A percentile compares a stretch with the other conserved stretches of the same genome.
phyloP scores from a whole-genome alignment of 345 rosid genomes.

The Ceriops tagal region DNA sequence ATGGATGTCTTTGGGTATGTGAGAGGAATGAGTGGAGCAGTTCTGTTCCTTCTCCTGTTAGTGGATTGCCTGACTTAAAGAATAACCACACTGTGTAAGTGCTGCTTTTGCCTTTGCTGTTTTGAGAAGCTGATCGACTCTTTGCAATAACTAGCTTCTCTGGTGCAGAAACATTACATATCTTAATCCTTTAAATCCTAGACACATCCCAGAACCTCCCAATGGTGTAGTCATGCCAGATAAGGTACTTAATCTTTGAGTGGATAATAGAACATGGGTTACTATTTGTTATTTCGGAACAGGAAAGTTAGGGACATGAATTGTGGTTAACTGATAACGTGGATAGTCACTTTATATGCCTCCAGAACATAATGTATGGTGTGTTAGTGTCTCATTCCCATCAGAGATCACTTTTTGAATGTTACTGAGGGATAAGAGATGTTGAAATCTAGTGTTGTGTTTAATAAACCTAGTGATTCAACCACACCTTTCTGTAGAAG shows the following conservation, averaged over 20 bases:
- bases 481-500: neutral
- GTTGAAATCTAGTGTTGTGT: no score
- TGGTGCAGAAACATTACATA: conserved; percentile 65
- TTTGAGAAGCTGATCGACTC: conserved; percentile 12
- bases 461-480: no score
- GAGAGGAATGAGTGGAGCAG: conserved; percentile 52
- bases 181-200: conserved; percentile 48
- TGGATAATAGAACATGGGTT: conserved; percentile 2
- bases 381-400: no score
- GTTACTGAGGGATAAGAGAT: no score
- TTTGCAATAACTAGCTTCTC: conserved; percentile 11
- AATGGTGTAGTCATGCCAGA: conserved; percentile 60
- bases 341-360: neutral
- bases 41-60: conserved; percentile 57
- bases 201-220: conserved; percentile 76
- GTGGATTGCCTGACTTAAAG: conserved; percentile 58
- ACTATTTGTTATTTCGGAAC: neutral
- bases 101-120: conserved; percentile 17
- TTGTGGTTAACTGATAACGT: neutral
- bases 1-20: conserved; percentile 69
- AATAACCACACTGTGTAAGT: conserved; percentile 70
- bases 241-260: conserved; percentile 46
- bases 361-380: neutral
- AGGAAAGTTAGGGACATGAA: neutral
- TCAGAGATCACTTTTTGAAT: no score